These are phyloP conservation scores for Cystobasidium slooffiae DNA, from an alignment of 1,284 basidiomycete genomes.

Conservation along the genomic window DNA sequence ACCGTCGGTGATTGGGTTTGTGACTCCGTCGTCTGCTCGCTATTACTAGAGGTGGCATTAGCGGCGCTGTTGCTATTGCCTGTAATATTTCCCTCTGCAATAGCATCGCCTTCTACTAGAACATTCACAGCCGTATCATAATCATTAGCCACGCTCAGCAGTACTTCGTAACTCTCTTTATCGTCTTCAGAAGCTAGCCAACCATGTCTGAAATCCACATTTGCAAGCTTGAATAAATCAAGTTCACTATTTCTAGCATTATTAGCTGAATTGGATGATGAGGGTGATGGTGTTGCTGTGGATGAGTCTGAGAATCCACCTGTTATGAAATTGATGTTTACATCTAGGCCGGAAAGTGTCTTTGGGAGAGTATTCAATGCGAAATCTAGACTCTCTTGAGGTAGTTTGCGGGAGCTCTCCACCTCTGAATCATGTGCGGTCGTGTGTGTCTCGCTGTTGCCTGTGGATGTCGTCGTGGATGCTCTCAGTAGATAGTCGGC, in stretches of 20 bases:
- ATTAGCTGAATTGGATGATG: not conserved
- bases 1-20: not conserved
- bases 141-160: conserved; percentile 61
- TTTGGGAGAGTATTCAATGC: conserved; percentile 80
- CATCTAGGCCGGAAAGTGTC: conserved; percentile 76
- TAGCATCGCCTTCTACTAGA: conserved; percentile 75
- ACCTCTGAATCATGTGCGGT: no score
- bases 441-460: not conserved
- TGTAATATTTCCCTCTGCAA: conserved; percentile 63
- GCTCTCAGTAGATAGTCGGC: conserved; percentile 76
- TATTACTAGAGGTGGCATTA: no score
- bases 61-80: not conserved
- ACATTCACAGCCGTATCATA: conserved; percentile 67
- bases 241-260: conserved; percentile 65
- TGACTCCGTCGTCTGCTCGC: not conserved
- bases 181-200: conserved; percentile 84
- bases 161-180: conserved; percentile 63
- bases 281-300: conserved; percentile 47
- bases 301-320: conserved; percentile 69
- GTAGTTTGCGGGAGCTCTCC: conserved; percentile 8
- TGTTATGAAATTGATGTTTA: conserved; percentile 79
- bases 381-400: conserved; percentile 66
- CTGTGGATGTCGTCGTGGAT: conserved; percentile 50
- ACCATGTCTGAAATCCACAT: conserved; percentile 81
- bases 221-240: conserved; percentile 78